These are phyloP conservation scores for Pseudohalonectria lignicola DNA, from an alignment of 2,329 filamentous ascomycete species.

Conservation along the genomic window DNA sequence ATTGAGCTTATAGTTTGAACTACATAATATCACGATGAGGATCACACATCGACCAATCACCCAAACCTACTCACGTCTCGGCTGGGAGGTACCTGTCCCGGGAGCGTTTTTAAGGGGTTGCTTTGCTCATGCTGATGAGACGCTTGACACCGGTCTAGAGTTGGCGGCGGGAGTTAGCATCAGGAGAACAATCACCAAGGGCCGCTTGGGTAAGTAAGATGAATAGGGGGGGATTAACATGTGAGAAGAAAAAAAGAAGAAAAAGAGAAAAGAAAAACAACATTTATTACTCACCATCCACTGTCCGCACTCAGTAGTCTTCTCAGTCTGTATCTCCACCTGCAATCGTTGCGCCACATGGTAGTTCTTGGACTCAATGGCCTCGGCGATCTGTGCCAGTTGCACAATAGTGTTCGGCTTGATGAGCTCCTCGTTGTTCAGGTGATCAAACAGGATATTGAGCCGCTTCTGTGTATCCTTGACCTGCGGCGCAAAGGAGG, in stretches of 20 bases:
- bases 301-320: conserved; percentile 70
- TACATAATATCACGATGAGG: too few species aligned
- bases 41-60: too few species aligned
- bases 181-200: neutral
- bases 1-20: too few species aligned
- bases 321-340: conserved; percentile 64
- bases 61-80: too few species aligned
- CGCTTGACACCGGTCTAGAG: conserved; percentile 51
- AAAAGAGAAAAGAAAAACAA: neutral
- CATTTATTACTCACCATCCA: conserved; percentile 68
- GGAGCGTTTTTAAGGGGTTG: conserved; percentile 37
- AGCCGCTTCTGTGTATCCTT: conserved; percentile 90
- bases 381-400: conserved; percentile 52
- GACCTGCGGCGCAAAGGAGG: conserved; percentile 79
- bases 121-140: conserved; percentile 52
- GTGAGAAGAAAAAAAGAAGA: neutral
- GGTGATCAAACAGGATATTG: conserved; percentile 87
- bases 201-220: neutral
- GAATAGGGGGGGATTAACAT: neutral
- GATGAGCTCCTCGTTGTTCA: conserved; percentile 90
- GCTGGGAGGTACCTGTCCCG: too few species aligned
- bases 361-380: conserved; percentile 60
- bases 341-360: conserved; percentile 57
- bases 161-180: too few species aligned
- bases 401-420: conserved; percentile 66